A percentile compares a stretch with the other conserved stretches of the same genome.
Evolutionary conservation across 179 eudicot genomes (phyloP).

Genomic region (Camellia oleifera): DNA sequence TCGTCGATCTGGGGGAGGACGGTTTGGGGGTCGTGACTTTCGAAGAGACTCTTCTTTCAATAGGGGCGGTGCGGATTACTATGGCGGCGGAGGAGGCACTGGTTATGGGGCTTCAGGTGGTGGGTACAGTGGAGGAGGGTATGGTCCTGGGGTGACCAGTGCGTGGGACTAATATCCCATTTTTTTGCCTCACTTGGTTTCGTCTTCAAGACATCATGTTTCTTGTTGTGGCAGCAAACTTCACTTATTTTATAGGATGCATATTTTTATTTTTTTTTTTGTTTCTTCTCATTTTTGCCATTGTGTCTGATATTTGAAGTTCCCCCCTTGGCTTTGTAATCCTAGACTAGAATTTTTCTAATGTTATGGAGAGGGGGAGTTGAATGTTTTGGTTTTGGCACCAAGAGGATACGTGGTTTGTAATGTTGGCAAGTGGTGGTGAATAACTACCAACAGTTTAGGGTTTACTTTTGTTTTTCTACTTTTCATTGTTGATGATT

Average conservation of each 20-base stretch:
- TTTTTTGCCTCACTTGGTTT: neutral
- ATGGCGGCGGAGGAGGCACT: constrained; percentile 59
- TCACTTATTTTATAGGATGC: neutral
- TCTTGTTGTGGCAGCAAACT: neutral
- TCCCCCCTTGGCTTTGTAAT: neutral
- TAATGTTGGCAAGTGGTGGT: neutral
- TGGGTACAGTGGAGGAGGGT: constrained; percentile 34
- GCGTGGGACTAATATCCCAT: constrained; percentile 42
- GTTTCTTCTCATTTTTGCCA: neutral
- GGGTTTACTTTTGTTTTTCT: neutral
- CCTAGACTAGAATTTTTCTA: neutral
- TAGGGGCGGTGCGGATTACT: constrained; percentile 59
- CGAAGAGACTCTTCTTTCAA: constrained; percentile 57
- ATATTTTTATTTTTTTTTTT: neutral
- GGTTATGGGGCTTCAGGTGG: constrained; percentile 27
- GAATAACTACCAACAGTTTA: constrained; percentile 6
- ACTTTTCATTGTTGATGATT: neutral
- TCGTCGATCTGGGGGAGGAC: constrained; percentile 68
- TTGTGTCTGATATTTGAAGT: neutral
- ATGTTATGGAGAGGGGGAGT: neutral
- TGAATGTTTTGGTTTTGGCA: neutral
- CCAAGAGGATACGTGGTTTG: neutral
- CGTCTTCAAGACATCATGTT: neutral
- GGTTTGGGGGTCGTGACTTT: constrained; percentile 94
- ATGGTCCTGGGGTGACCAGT: constrained; percentile 37